A percentile compares a stretch with the other conserved stretches of the same genome.
Conservation (phyloP, 306 rosid genomes). For the Ziziphus jujuba region DNA sequence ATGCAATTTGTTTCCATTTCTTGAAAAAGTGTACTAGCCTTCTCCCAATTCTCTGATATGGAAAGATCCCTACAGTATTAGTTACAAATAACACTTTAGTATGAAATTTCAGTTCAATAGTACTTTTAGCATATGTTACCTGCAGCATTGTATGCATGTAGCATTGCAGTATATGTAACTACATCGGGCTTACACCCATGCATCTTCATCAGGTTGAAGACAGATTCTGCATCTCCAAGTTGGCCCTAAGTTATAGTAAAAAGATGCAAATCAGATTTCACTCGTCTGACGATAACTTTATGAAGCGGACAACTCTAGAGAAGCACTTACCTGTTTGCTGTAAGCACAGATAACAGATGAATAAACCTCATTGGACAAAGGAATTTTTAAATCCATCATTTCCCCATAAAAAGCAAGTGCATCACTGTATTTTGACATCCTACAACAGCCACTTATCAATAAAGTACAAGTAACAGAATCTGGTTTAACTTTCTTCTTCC, state of each 20-base stretch:
- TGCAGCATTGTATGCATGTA: conserved; percentile 65
- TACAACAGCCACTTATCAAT: conserved; percentile 91
- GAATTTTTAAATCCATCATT: conserved; percentile 61
- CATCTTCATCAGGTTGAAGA: conserved; percentile 64
- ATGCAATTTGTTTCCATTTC: conserved; percentile 71
- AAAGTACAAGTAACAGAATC: conserved; percentile 78
- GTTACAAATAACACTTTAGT: conserved; percentile 14
- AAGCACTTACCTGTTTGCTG: conserved; percentile 71
- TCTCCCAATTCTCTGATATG: conserved; percentile 78
- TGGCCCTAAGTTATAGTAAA: conserved; percentile 55
- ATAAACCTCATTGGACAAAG: conserved; percentile 74
- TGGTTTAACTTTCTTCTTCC: conserved; percentile 58
- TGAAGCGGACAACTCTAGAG: conserved; percentile 18
- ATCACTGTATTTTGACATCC: conserved; percentile 74
- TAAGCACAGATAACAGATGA: conserved; percentile 75
- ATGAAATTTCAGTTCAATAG: conserved; percentile 22
- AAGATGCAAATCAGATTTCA: conserved; percentile 15
- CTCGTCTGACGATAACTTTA: conserved; percentile 16
- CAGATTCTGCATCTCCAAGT: conserved; percentile 67
- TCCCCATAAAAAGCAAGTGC: conserved; percentile 65
- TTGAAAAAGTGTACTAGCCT: conserved; percentile 58
- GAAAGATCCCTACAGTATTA: conserved; percentile 22
- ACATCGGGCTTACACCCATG: conserved; percentile 72
- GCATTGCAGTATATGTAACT: conserved; percentile 78
- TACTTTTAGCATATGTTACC: conserved; percentile 41